Evolutionary conservation across 2,329 filamentous ascomycete species (phyloP).

Genomic region (Trichoderma gracile): DNA sequence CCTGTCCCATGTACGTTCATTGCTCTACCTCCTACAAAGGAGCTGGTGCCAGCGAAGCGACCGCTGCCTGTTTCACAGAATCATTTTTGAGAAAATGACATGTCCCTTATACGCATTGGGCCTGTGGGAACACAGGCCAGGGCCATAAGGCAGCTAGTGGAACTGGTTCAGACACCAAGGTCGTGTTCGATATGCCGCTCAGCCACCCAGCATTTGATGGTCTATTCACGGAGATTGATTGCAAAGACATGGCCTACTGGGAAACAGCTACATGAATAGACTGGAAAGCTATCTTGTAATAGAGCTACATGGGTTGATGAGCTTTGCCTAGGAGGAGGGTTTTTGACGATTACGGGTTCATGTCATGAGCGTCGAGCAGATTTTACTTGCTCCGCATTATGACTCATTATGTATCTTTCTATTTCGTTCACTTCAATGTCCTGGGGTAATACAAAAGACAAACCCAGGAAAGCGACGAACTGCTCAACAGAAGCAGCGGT

Average conservation of each 20-base stretch:
- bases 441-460: not conserved
- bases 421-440: not conserved
- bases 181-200: not conserved
- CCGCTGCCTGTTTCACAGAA: not conserved
- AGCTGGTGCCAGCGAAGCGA: not conserved
- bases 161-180: not conserved
- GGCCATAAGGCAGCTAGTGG: slow-evolving; percentile 3
- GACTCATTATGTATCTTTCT: too few species aligned
- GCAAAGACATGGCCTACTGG: slow-evolving; percentile 3
- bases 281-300: not conserved
- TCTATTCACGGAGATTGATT: not conserved
- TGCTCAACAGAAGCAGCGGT: too few species aligned
- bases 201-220: not conserved
- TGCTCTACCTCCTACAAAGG: not conserved
- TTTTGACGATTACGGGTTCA: slow-evolving; percentile 5
- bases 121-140: not conserved
- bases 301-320: slow-evolving; percentile 7
- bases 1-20: not conserved
- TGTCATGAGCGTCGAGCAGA: slow-evolving; percentile 8
- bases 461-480: not conserved
- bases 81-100: not conserved
- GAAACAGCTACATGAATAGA: slow-evolving; percentile 1
- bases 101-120: not conserved
- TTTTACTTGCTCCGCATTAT: not conserved
- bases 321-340: not conserved